A percentile compares a stretch with the other conserved stretches of the same genome.
These are phyloP conservation scores for Drechslerella coelobrocha DNA, from an alignment of 2,329 filamentous ascomycete genomes.

Conservation along the genomic window DNA sequence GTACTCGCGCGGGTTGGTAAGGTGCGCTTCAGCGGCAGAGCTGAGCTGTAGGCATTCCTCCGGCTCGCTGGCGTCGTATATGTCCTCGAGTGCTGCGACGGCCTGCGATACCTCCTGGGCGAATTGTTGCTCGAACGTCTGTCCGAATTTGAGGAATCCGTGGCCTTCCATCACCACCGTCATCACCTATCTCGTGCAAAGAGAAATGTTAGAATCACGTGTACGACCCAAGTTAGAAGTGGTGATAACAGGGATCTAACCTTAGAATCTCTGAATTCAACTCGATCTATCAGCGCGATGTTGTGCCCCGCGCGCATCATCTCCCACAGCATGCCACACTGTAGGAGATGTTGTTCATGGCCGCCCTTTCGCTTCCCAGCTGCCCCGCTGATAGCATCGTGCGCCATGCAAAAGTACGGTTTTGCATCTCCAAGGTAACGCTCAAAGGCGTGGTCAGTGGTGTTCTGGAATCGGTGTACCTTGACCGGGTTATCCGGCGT, in stretches of 20 bases:
- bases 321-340: conserved; percentile 64
- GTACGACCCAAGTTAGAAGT: too few relatives aligned
- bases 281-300: conserved; percentile 69
- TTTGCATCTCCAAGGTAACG: conserved; percentile 65
- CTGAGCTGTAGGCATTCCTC: background rate
- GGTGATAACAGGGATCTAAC: too few relatives aligned
- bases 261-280: conserved; percentile 71
- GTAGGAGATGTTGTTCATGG: conserved; percentile 56
- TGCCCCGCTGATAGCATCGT: conserved; percentile 64
- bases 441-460: conserved; percentile 63
- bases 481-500: conserved; percentile 55
- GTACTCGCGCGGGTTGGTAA: conserved; percentile 21
- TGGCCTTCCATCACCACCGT: conserved; percentile 58
- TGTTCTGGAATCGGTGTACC: conserved; percentile 62
- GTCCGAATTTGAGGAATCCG: conserved; percentile 20
- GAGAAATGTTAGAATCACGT: too few relatives aligned
- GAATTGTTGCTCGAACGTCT: conserved; percentile 13
- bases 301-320: conserved; percentile 67
- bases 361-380: too few relatives aligned
- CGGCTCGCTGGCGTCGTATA: background rate
- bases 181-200: conserved; percentile 56
- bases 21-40: background rate
- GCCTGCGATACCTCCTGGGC: conserved; percentile 4
- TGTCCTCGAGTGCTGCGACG: background rate
- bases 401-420: conserved; percentile 72